These are phyloP conservation scores for Silene uniflora DNA, from an alignment of 148 eudicot species.

Conservation along the genomic window DNA sequence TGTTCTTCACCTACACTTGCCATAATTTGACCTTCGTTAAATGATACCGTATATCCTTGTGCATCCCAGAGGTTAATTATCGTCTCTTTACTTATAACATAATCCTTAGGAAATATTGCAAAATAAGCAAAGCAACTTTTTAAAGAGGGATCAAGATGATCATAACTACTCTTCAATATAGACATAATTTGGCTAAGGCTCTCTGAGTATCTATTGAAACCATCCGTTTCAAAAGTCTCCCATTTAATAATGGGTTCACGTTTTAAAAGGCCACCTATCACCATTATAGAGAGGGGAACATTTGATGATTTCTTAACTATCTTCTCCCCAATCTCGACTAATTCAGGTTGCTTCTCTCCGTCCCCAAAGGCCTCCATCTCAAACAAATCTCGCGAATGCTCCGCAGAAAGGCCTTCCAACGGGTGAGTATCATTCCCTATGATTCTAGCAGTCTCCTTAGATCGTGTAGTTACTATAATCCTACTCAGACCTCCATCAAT, in stretches of 20 bases:
- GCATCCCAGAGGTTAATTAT: neutral
- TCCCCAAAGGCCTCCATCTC: conserved; percentile 23
- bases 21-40: neutral
- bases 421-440: conserved; percentile 24
- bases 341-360: neutral
- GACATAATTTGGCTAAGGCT: conserved; percentile 7
- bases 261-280: conserved; percentile 18
- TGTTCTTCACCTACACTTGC: neutral
- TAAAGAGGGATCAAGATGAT: conserved; percentile 5
- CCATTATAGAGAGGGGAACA: neutral
- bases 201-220: neutral
- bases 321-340: conserved; percentile 15
- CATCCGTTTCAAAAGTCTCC: conserved; percentile 4
- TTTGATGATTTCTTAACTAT: conserved; percentile 21
- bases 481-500: conserved; percentile 26
- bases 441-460: conserved; percentile 20
- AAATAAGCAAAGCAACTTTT: conserved; percentile 19
- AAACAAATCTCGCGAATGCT: conserved; percentile 30
- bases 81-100: no score
- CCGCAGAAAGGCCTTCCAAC: conserved; percentile 26
- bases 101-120: conserved; percentile 18
- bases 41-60: conserved; percentile 10
- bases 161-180: conserved; percentile 16
- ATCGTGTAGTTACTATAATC: conserved; percentile 39
- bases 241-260: neutral